Evolutionary conservation across 2,329 filamentous ascomycete genomes (phyloP).

Genomic region (Botrytis galanthina): DNA sequence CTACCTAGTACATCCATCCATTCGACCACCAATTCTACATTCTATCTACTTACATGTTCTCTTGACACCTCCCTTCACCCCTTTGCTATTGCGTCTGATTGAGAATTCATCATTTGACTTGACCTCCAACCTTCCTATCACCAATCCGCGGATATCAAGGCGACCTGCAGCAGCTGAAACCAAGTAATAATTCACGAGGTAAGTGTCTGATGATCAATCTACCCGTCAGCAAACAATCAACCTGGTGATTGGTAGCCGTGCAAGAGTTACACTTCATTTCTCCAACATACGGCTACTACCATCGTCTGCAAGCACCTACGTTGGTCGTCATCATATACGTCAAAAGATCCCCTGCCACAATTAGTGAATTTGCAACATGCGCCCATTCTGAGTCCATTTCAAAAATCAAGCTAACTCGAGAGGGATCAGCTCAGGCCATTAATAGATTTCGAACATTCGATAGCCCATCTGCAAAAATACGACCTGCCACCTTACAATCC

Average conservation of each 20-base stretch:
- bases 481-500: neutral
- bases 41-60: neutral
- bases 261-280: constrained; percentile 18
- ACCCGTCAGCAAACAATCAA: constrained; percentile 16
- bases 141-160: constrained; percentile 10
- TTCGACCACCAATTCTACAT: neutral
- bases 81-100: neutral
- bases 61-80: too few species aligned
- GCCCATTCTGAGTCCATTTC: neutral
- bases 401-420: neutral
- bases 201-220: constrained; percentile 22
- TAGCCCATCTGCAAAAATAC: constrained; percentile 4
- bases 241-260: constrained; percentile 12
- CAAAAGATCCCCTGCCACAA: neutral
- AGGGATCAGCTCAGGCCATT: neutral
- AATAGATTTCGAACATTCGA: neutral
- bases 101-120: constrained; percentile 2
- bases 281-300: neutral
- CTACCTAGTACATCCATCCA: neutral
- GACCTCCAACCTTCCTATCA: neutral
- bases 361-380: constrained; percentile 1
- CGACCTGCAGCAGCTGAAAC: constrained; percentile 16
- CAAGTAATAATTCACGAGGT: constrained; percentile 13
- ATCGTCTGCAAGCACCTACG: neutral
- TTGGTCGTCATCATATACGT: neutral